Conservation (phyloP, 2,329 filamentous ascomycete genomes). For the Aspergillus uvarum region DNA sequence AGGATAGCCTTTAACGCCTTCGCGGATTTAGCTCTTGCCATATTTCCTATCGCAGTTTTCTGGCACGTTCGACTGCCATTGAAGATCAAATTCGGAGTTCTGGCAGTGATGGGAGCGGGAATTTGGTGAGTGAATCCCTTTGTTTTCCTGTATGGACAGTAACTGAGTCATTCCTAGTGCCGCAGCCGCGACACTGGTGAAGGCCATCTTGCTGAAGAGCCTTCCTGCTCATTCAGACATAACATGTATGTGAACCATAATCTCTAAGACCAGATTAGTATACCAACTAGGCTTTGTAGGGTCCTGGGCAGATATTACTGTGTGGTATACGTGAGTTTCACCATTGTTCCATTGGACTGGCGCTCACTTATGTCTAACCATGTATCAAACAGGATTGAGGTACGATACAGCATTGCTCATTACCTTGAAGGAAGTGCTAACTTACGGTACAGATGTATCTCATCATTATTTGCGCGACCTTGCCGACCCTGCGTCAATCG, state of each 20-base stretch:
- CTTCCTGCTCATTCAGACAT: conserved; percentile 16
- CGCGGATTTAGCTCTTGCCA: too few species aligned
- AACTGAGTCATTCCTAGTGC: conserved; percentile 3
- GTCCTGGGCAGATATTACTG: too few species aligned
- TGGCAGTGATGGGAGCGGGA: conserved; percentile 14
- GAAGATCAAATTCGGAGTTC: conserved; percentile 14
- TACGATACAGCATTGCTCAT: too few species aligned
- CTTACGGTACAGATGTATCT: conserved; percentile 8
- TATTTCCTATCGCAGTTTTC: conserved; percentile 13
- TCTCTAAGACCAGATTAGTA: too few species aligned
- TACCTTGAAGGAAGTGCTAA: not conserved
- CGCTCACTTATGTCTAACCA: too few species aligned
- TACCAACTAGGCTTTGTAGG: too few species aligned
- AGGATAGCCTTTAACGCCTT: too few species aligned
- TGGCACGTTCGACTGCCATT: conserved; percentile 8
- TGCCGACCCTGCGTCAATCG: conserved; percentile 12
- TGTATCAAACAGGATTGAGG: too few species aligned
- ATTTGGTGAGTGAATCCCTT: not conserved
- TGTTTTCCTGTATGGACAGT: too few species aligned
- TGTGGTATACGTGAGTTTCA: too few species aligned
- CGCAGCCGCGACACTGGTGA: conserved; percentile 13
- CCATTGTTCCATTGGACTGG: too few species aligned
- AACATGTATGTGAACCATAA: conserved; percentile 9
- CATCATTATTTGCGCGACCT: conserved; percentile 15
- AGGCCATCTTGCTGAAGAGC: conserved; percentile 11